A percentile compares a stretch with the other conserved stretches of the same genome.
Evolutionary conservation across 768 basidiomycete species (phyloP).

Genomic region (Tricholoma hemisulphureum): DNA sequence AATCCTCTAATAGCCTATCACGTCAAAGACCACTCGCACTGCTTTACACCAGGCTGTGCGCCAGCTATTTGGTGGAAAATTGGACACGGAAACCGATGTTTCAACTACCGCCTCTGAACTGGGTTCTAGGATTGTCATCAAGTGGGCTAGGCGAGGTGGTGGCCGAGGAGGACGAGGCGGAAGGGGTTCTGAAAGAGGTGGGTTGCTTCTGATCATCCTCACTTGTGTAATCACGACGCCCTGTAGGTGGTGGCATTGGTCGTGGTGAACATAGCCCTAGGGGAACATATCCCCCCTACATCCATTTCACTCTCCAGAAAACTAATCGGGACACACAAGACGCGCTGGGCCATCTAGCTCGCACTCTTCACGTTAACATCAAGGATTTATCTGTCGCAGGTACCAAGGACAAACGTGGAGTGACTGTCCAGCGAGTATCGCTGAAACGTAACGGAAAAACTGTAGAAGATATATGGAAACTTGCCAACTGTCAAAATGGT

Average conservation of each 20-base stretch:
- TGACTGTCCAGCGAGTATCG: slow-evolving; percentile 90
- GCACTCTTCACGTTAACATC: slow-evolving; percentile 68
- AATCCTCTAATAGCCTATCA: slow-evolving; percentile 62
- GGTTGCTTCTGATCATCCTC: not conserved
- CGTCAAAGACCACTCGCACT: slow-evolving; percentile 77
- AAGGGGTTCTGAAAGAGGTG: slow-evolving; percentile 29
- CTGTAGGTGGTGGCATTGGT: slow-evolving; percentile 11
- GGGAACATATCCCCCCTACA: slow-evolving; percentile 78
- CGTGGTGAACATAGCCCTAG: slow-evolving; percentile 49
- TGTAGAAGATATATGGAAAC: slow-evolving; percentile 82
- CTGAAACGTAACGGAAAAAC: slow-evolving; percentile 74
- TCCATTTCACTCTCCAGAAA: slow-evolving; percentile 96
- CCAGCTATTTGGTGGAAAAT: slow-evolving; percentile 75
- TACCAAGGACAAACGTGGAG: slow-evolving; percentile 97
- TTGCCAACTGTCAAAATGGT: slow-evolving; percentile 65
- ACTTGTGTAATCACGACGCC: not conserved
- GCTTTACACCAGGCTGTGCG: slow-evolving; percentile 80
- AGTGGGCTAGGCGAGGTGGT: slow-evolving; percentile 62
- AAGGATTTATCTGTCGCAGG: slow-evolving; percentile 91
- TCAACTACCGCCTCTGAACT: slow-evolving; percentile 50
- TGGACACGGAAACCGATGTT: slow-evolving; percentile 80
- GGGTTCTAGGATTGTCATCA: slow-evolving; percentile 76
- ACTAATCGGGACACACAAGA: slow-evolving; percentile 98
- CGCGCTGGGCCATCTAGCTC: slow-evolving; percentile 76
- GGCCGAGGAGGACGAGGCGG: slow-evolving; percentile 48